Evolutionary conservation across 176 grass and related monocot genomes (phyloP).

Genomic region (Phoenix dactylifera): DNA sequence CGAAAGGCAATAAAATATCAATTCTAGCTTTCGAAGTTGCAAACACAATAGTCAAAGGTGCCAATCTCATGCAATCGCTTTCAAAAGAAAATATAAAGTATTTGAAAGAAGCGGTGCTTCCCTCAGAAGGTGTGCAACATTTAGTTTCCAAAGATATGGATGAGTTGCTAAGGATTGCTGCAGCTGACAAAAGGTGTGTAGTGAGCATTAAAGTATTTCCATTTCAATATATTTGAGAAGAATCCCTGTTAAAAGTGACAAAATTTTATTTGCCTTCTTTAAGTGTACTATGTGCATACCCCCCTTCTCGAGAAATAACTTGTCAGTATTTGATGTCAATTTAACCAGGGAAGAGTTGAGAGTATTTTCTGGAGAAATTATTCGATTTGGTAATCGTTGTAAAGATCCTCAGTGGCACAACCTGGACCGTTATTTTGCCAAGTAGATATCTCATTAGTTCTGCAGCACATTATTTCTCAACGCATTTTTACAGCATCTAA

Average conservation of each 20-base stretch:
- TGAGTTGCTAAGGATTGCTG: slow-evolving; percentile 35
- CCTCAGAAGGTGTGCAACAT: slow-evolving; percentile 28
- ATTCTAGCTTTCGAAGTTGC: slow-evolving; percentile 66
- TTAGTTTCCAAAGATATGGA: slow-evolving; percentile 41
- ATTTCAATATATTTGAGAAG: not conserved
- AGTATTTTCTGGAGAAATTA: slow-evolving; percentile 32
- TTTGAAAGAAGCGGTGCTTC: slow-evolving; percentile 36
- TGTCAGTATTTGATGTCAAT: slow-evolving; percentile 11
- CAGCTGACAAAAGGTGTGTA: slow-evolving; percentile 39
- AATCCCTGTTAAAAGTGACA: not conserved
- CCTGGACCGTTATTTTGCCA: slow-evolving; percentile 31
- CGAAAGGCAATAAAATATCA: slow-evolving; percentile 27
- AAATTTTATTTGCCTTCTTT: too few relatives aligned
- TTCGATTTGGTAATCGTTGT: slow-evolving; percentile 45
- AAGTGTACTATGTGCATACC: too few relatives aligned
- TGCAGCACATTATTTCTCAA: too few relatives aligned
- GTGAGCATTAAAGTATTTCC: not conserved
- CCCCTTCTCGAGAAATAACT: not conserved
- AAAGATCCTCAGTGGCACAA: slow-evolving; percentile 54
- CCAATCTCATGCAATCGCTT: slow-evolving; percentile 42
- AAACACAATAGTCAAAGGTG: slow-evolving; percentile 56
- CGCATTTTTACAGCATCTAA: too few relatives aligned
- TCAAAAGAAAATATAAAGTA: slow-evolving; percentile 34
- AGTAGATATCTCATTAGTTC: slow-evolving; percentile 18
- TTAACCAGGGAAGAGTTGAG: slow-evolving; percentile 37